These are phyloP conservation scores for Wickerhamomyces kurtzmanii DNA, from an alignment of 805 yeast species.

Conservation along the genomic window DNA sequence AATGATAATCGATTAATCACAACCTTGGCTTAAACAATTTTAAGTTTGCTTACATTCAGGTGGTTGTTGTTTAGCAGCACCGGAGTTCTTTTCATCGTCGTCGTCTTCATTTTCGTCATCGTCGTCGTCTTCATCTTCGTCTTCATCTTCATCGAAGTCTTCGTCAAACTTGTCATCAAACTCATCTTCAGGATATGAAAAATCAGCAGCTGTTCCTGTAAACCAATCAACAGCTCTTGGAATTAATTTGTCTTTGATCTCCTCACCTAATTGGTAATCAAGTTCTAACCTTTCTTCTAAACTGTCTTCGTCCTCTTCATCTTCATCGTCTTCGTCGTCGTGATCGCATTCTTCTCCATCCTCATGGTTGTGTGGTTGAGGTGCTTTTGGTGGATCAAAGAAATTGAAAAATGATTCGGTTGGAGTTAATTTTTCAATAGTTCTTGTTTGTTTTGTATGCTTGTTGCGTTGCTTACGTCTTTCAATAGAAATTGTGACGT, in stretches of 20 bases:
- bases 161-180: constrained; percentile 59
- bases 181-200: constrained; percentile 50
- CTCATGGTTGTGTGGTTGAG: constrained; percentile 18
- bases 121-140: constrained; percentile 24
- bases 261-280: constrained; percentile 95
- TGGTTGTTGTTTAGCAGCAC: constrained; percentile 45
- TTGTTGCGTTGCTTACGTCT: constrained; percentile 96
- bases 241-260: constrained; percentile 87
- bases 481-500: constrained; percentile 81
- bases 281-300: constrained; percentile 78
- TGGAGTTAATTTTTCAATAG: constrained; percentile 91
- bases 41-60: constrained; percentile 73
- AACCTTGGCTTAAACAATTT: too few relatives aligned
- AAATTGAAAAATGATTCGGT: constrained; percentile 92
- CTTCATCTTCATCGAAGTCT: constrained; percentile 47
- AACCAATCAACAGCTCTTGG: constrained; percentile 99
- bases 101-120: constrained; percentile 30
- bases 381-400: constrained; percentile 86
- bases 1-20: too few relatives aligned
- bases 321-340: constrained; percentile 40
- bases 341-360: constrained; percentile 28
- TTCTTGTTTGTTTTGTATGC: constrained; percentile 91
- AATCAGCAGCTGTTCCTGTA: constrained; percentile 92
- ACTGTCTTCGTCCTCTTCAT: constrained; percentile 51
- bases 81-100: constrained; percentile 27